phyloP scores from a whole-genome alignment of 352 stramenopile genomes.

The Pythium plurisporium region DNA sequence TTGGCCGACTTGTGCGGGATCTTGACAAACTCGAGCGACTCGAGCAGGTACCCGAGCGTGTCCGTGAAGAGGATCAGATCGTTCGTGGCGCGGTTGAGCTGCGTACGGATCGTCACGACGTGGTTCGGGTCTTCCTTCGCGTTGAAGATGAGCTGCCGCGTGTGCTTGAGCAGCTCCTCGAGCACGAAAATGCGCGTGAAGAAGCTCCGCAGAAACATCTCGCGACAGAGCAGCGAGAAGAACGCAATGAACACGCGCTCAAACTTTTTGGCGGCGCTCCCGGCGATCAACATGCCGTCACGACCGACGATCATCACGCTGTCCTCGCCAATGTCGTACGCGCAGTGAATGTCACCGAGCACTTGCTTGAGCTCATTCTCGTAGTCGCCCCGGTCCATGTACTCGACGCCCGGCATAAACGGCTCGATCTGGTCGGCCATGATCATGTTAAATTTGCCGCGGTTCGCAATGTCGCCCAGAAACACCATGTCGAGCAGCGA shows the following conservation, averaged over 20 bases:
- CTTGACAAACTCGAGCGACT: constrained; percentile 90
- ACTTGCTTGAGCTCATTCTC: constrained; percentile 96
- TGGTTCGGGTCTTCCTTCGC: constrained; percentile 86
- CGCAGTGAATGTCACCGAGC: constrained; percentile 89
- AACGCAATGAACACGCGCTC: constrained; percentile 94
- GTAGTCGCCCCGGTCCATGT: constrained; percentile 96
- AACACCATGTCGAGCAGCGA: constrained; percentile 93
- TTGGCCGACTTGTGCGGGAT: constrained; percentile 41
- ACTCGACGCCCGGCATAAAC: constrained; percentile 94
- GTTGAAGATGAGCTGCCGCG: constrained; percentile 84
- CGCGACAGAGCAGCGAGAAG: constrained; percentile 92
- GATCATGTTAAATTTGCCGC: constrained; percentile 97
- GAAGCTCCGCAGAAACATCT: constrained; percentile 96
- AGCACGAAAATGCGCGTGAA: constrained; percentile 95
- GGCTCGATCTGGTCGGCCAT: constrained; percentile 96
- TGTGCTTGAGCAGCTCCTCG: constrained; percentile 92
- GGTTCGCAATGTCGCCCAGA: constrained; percentile 86
- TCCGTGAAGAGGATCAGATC: constrained; percentile 94
- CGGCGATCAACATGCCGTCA: constrained; percentile 91
- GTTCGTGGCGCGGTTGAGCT: constrained; percentile 87
- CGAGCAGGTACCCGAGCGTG: constrained; percentile 91
- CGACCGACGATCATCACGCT: constrained; percentile 93
- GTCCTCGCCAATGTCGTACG: constrained; percentile 94
- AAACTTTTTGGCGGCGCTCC: constrained; percentile 89
- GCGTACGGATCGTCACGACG: constrained; percentile 74